phyloP scores from a whole-genome alignment of 2,329 filamentous ascomycete species.

The Monosporascus sp. region DNA sequence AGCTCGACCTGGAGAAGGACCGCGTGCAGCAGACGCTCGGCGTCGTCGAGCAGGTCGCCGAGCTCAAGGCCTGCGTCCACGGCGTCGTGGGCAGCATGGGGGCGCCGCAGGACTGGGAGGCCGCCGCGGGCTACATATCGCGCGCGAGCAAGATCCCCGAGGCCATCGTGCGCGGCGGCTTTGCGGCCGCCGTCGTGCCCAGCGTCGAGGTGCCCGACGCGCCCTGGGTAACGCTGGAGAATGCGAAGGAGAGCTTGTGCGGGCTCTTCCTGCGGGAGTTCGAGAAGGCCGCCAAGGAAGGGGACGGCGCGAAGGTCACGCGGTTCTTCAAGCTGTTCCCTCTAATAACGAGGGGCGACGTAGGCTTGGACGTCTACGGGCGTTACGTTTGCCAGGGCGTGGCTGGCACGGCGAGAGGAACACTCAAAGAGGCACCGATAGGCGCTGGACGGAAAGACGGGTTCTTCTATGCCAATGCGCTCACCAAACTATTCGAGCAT shows the following conservation, averaged over 20 bases:
- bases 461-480: conserved; percentile 84
- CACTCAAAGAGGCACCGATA: conserved; percentile 64
- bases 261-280: conserved; percentile 90
- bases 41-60: conserved; percentile 92
- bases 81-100: conserved; percentile 96
- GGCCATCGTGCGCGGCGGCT: conserved; percentile 74
- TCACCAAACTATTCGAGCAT: conserved; percentile 93
- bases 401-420: conserved; percentile 73
- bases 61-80: conserved; percentile 93
- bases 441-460: conserved; percentile 62
- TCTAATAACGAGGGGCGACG: conserved; percentile 80
- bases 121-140: conserved; percentile 82
- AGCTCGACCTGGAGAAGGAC: conserved; percentile 84
- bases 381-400: conserved; percentile 95
- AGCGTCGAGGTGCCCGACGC: conserved; percentile 93
- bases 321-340: conserved; percentile 98
- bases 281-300: conserved; percentile 80
- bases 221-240: conserved; percentile 79
- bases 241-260: conserved; percentile 83
- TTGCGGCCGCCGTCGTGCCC: conserved; percentile 88
- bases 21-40: conserved; percentile 84
- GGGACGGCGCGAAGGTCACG: conserved; percentile 85
- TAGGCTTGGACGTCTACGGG: conserved; percentile 90
- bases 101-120: conserved; percentile 97
- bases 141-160: conserved; percentile 76